These are phyloP conservation scores for Lodderomyces elongisporus DNA, from an alignment of 1,139 yeast genomes.

Conservation along the genomic window DNA sequence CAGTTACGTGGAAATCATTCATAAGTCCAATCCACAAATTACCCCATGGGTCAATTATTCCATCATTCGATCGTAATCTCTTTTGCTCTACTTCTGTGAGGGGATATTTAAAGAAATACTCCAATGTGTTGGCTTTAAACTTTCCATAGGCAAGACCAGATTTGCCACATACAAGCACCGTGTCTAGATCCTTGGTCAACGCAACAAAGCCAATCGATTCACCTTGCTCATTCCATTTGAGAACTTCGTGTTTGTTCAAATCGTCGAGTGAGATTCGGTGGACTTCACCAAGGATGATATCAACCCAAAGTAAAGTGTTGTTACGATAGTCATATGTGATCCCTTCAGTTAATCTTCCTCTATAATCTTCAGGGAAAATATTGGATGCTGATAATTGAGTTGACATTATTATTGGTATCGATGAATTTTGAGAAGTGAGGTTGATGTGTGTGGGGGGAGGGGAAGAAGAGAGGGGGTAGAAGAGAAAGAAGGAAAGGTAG, in stretches of 20 bases:
- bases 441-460: no score
- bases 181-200: conserved; percentile 43
- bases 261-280: conserved; percentile 37
- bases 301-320: conserved; percentile 64
- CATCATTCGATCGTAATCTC: conserved; percentile 66
- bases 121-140: conserved; percentile 38
- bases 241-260: conserved; percentile 29
- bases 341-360: conserved; percentile 63
- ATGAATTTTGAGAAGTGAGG: not conserved
- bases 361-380: conserved; percentile 38
- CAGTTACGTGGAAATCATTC: conserved; percentile 45
- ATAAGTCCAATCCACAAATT: conserved; percentile 71
- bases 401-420: conserved; percentile 8
- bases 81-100: conserved; percentile 18
- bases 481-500: no score
- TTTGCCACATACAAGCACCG: conserved; percentile 48
- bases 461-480: no score
- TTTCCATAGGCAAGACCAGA: conserved; percentile 52
- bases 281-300: conserved; percentile 54
- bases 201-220: conserved; percentile 62
- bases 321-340: conserved; percentile 56
- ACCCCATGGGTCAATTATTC: conserved; percentile 65
- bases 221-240: conserved; percentile 30
- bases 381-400: conserved; percentile 13
- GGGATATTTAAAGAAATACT: conserved; percentile 44